Base-by-base conservation (phyloP, 345 rosid species). In the Lenwebbia sp. region DNA sequence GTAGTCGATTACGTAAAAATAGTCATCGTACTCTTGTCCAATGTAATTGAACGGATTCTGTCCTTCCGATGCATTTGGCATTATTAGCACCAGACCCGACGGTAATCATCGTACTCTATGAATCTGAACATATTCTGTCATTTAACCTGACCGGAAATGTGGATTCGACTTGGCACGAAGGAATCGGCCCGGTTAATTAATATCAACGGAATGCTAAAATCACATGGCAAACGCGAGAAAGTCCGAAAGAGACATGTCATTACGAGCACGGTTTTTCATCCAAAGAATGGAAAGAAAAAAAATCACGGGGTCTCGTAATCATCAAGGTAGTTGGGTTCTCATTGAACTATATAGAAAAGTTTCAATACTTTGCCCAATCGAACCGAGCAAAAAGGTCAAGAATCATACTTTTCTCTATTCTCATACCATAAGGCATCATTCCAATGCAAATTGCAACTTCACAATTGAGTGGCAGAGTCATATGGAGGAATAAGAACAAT, bases 401-500 rank as follows among this genome's bases (percentile, higher is more conserved):
- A 70, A 70, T 70, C 81, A 19, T 37, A 70, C 19, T 21, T 19
- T 23, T 23, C 12, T 25, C n/a, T 56, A 13, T 23, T 55, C n/a
- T 56, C 60, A 21, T 33, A 37, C 81, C 47, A 10, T 2, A 4
- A 70, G 81, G 26, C 81, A 70, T 70, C 81, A 70, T 70, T 70
- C 47, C 47, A 37, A 9, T 37, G 81, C 81, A 37, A 70, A 70
- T 70, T 37, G 47, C 25, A 19, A 19, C 47, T 19, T 14, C 54
- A 5, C 54, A 15, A 17, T 14, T 1, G 21, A 70, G 26, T 9
- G 78, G 33, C 7, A 58, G n/a, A 57, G 21, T 65, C 88, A 83
- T 83, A 82, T 62, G 89, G 53, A 70, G 25, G 82, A 51, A 83
- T 82, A 85, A 84, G 86, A 87, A 91, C 81, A 84, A 90, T 88